Conservation (phyloP, 257 asterid genomes). For the Penstemon barbatus region DNA sequence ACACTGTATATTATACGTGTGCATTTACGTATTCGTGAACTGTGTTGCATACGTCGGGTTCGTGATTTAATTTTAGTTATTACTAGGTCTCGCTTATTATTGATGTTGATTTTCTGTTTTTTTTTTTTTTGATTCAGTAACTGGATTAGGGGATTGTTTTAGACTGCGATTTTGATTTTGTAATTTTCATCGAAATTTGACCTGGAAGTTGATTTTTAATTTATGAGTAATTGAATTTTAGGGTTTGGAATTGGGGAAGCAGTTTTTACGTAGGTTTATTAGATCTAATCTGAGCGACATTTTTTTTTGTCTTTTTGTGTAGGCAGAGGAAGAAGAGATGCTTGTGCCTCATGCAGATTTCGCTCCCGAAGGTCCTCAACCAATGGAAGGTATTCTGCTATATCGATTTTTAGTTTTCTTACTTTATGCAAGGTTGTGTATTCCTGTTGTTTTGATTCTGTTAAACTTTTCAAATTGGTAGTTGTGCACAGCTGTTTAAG, state of each 20-base stretch:
- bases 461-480: neutral
- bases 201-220: conserved; percentile 26
- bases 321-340: conserved; percentile 69
- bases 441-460: conserved; percentile 2
- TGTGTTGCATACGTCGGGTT: conserved; percentile 8
- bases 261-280: conserved; percentile 26
- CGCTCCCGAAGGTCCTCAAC: conserved; percentile 58
- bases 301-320: conserved; percentile 29
- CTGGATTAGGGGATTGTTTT: conserved; percentile 23
- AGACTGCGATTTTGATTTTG: conserved; percentile 16
- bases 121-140: conserved; percentile 21
- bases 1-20: neutral
- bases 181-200: conserved; percentile 20
- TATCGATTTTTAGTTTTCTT: neutral
- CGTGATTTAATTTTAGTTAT: conserved; percentile 29
- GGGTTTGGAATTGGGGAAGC: conserved; percentile 31
- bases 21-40: conserved; percentile 4
- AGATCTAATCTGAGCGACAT: conserved; percentile 37
- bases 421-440: neutral
- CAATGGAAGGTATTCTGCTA: conserved; percentile 65
- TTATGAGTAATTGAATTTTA: conserved; percentile 16
- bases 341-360: conserved; percentile 62
- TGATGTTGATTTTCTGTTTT: conserved; percentile 12
- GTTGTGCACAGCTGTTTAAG: neutral
- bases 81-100: conserved; percentile 14